These are phyloP conservation scores for Cystoderma amianthinum DNA, from an alignment of 768 basidiomycete genomes.

Conservation along the genomic window DNA sequence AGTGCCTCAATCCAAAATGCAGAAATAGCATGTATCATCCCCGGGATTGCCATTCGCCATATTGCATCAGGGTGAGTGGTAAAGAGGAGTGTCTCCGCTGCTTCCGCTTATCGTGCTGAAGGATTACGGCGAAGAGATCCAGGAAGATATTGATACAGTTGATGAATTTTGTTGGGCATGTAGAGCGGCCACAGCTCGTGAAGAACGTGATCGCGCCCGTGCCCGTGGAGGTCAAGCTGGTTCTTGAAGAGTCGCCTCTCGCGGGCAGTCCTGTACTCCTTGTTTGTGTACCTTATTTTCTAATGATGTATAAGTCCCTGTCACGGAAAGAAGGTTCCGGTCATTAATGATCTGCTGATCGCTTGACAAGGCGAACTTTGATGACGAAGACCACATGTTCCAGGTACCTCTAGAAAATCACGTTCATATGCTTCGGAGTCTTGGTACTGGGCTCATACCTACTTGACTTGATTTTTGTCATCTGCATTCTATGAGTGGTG, in stretches of 20 bases:
- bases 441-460: no score
- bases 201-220: no score
- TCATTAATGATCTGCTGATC: no score
- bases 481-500: no score
- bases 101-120: constrained; percentile 16
- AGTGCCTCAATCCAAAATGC: constrained; percentile 62
- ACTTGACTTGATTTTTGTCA: no score
- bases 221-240: no score
- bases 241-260: background rate
- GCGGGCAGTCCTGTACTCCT: background rate
- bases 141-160: constrained; percentile 62
- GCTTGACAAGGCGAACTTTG: no score
- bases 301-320: background rate
- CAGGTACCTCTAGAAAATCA: no score
- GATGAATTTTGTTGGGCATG: constrained; percentile 70
- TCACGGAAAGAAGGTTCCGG: background rate
- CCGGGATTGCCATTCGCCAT: constrained; percentile 41
- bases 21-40: constrained; percentile 59
- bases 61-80: constrained; percentile 50
- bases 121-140: constrained; percentile 65
- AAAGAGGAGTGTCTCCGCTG: background rate
- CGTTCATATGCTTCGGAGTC: no score
- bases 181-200: constrained; percentile 44
- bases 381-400: no score
- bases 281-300: constrained; percentile 1